Base-by-base conservation (phyloP, 306 rosid species). In the Cucurbita pepo region DNA sequence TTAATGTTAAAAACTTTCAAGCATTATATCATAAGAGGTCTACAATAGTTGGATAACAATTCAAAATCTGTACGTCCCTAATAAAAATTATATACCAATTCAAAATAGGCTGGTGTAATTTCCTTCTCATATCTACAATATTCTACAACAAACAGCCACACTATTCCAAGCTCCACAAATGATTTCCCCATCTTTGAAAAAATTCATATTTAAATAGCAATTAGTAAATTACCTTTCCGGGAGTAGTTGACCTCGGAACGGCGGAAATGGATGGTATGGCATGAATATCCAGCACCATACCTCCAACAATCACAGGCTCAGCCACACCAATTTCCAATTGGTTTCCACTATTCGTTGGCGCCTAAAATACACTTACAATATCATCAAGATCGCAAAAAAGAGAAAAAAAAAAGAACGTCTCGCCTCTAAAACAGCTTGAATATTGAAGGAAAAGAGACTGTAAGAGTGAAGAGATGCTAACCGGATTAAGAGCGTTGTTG, bases 231-330 rank as follows among this genome's bases (percentile, higher is more conserved):
- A 90, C 98, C 91, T 82, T 87, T 72, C 98, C 98, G 37, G 98
- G 96, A 75, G 86, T 85, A 48, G 86, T 85, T 75, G 86, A 75
- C 69, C 83, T 38, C 51, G 85, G 81, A 73, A 56, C 75, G 14
- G 83, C 76, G 51, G 83, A 40, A 5, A 62, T 36, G 15, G 83
- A 82, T 57, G 86, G 82, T 41, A 69, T 76, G 80, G 80, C 82
- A 65, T 86, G 88, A 83, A 93, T 87, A 72, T 90, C 98, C 84
- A 93, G 78, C 30, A 90, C 96, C 98, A 93, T 90, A 57, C 89
- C 97, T 34, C 98, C 98, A 57, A 90, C 81, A 72, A 93, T 80
- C 34, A 93, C 90, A 8, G 91, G 86, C 56, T 88, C 84, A 25
- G 77, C 71, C 13, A 77, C 83, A 36, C 62, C 79, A 53, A 65